phyloP scores from a whole-genome alignment of 2,329 filamentous ascomycete species.

The Nemania serpens region DNA sequence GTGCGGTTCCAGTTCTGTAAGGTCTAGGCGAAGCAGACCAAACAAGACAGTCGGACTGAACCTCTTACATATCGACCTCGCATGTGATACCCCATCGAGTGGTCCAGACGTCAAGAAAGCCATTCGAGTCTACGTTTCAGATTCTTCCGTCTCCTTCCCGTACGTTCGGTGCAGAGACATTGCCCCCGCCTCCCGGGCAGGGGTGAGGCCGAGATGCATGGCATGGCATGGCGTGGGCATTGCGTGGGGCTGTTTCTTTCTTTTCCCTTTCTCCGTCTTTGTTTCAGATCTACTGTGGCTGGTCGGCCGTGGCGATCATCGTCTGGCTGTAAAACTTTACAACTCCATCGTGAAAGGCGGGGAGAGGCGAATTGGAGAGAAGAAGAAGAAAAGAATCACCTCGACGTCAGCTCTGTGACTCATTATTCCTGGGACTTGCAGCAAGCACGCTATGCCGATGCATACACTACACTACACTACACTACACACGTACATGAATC shows the following conservation, averaged over 20 bases:
- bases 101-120: background rate
- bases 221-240: too few relatives aligned
- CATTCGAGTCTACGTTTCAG: constrained; percentile 30
- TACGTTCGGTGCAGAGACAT: constrained; percentile 24
- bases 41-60: background rate
- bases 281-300: constrained; percentile 35
- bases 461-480: background rate
- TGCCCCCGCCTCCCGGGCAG: background rate
- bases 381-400: too few relatives aligned
- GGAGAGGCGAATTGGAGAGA: too few relatives aligned
- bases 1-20: too few relatives aligned
- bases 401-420: constrained; percentile 5
- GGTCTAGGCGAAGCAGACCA: too few relatives aligned
- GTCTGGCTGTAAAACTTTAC: constrained; percentile 1
- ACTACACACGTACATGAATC: too few relatives aligned
- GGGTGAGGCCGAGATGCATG: too few relatives aligned
- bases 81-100: background rate
- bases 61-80: too few relatives aligned
- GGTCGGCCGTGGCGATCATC: constrained; percentile 11
- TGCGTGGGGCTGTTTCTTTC: too few relatives aligned
- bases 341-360: too few relatives aligned
- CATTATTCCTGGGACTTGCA: constrained; percentile 33
- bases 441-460: background rate
- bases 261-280: background rate
- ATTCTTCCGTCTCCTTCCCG: constrained; percentile 29